Base-by-base conservation (phyloP, 306 rosid genomes). In the Cucurbita ficifolia region DNA sequence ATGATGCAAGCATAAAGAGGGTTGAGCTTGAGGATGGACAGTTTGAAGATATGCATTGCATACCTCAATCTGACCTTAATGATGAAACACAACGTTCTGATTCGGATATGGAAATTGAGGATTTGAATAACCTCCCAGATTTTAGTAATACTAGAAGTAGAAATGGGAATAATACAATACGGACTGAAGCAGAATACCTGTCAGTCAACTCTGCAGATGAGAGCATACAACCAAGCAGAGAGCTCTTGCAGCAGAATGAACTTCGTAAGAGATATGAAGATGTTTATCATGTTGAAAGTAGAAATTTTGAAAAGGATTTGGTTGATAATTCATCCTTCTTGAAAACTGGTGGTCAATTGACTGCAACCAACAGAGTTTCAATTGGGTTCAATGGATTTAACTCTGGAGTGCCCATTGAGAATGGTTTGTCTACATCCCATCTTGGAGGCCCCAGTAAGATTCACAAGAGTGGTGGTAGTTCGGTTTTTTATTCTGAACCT, bases 101-200 rank as follows among this genome's bases (percentile, higher is more conserved):
- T 69, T 81, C 82, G 21, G 79, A 75, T 10, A 84, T 82, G 86
- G 88, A 82, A 73, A 80, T 54, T 48, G 83, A 82, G 71, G 86
- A 82, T 78, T 48, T 78, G 74, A 63, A 43, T 70, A 56, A 57
- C 59, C 73, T 65, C 70, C 79, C 81, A 40, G 49, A 71, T 76
- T 72, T 55, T 18, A 61, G n/a, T 51, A 59, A 53, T 21, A 57
- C 80, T 76, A 43, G 74, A 43, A n/a, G 57, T 81, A 43, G 59
- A 38, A 10, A 61, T 74, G 81, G 79, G 77, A 59, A 70, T 75
- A 64, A 56, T 13, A 69, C 49, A 72, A 33, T 63, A 21, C 10
- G 9, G 43, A 70, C 40, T 24, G 43, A 24, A 54, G 40, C 55
- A 18, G 53, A 43, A 11, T n/a, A 60, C 51, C 86, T 60, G 36